Percentiles rank a stretch among this genome's conserved stretches.
Conservation (phyloP, 108 stramenopile species). For the Epipyxis sp. region DNA sequence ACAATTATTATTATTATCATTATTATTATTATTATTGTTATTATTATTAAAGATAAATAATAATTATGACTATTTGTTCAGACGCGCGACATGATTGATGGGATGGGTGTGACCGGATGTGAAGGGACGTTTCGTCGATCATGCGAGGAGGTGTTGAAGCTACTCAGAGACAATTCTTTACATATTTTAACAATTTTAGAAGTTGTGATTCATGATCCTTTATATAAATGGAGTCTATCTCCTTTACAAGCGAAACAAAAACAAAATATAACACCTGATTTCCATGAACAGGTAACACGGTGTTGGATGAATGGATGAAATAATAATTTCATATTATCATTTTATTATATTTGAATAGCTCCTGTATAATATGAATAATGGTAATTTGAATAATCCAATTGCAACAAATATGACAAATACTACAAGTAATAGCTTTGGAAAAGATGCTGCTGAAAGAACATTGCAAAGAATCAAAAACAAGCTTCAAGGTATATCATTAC, state of each 20-base stretch:
- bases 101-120: slow-evolving; percentile 75
- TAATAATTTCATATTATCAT: slow-evolving; percentile 34
- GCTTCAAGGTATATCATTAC: slow-evolving; percentile 92
- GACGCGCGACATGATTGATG: slow-evolving; percentile 87
- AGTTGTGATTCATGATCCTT: slow-evolving; percentile 86
- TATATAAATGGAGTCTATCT: slow-evolving; percentile 85
- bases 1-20: slow-evolving; percentile 2
- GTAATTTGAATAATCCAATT: slow-evolving; percentile 10
- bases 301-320: slow-evolving; percentile 25
- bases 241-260: slow-evolving; percentile 63
- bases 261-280: slow-evolving; percentile 41
- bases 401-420: not conserved
- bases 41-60: not conserved
- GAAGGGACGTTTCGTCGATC: slow-evolving; percentile 77
- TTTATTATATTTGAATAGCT: not conserved
- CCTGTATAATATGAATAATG: not conserved
- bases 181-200: slow-evolving; percentile 84
- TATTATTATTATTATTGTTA: not conserved
- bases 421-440: slow-evolving; percentile 13
- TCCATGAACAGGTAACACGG: not conserved
- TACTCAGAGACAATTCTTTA: slow-evolving; percentile 70
- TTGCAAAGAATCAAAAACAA: slow-evolving; percentile 73
- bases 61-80: not conserved
- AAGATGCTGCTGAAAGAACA: slow-evolving; percentile 48
- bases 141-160: slow-evolving; percentile 63